phyloP scores from a whole-genome alignment of 2,329 filamentous ascomycete genomes.

The Aspergillus costaricaensis region DNA sequence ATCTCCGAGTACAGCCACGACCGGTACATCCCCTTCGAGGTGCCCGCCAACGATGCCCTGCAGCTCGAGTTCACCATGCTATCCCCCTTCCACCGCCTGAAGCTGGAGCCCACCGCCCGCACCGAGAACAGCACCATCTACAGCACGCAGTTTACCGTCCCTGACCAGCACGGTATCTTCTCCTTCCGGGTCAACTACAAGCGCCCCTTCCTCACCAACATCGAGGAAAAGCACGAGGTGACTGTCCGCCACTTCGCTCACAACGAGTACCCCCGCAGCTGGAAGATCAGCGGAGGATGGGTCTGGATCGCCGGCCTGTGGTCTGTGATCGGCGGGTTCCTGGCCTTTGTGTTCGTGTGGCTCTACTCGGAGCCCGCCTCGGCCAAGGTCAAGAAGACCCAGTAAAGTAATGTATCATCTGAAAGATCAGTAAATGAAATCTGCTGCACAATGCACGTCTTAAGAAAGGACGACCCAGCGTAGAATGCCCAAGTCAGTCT shows the following conservation, averaged over 20 bases:
- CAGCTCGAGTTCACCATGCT: constrained; percentile 99
- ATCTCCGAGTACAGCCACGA: constrained; percentile 80
- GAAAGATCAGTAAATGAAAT: constrained; percentile 16
- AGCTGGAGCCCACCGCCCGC: constrained; percentile 60
- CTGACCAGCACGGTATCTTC: constrained; percentile 98
- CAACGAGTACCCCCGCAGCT: constrained; percentile 93
- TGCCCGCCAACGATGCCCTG: constrained; percentile 69
- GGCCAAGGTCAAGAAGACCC: constrained; percentile 51
- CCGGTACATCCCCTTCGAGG: constrained; percentile 71
- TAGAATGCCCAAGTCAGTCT: not conserved
- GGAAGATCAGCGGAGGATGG: constrained; percentile 85
- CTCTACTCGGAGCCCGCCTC: constrained; percentile 68
- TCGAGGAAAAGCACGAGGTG: constrained; percentile 94
- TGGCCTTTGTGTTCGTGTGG: constrained; percentile 85
- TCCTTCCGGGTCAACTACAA: constrained; percentile 98
- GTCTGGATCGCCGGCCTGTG: constrained; percentile 90
- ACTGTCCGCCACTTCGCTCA: constrained; percentile 96
- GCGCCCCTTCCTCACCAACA: constrained; percentile 81
- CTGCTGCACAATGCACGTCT: not conserved
- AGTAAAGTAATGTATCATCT: constrained; percentile 39
- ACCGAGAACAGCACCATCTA: constrained; percentile 72
- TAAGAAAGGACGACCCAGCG: constrained; percentile 1
- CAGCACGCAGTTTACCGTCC: constrained; percentile 73
- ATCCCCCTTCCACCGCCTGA: constrained; percentile 90
- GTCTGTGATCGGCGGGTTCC: constrained; percentile 79